These are phyloP conservation scores for Chlorella variabilis DNA, from an alignment of 163 green algal species.

Conservation along the genomic window DNA sequence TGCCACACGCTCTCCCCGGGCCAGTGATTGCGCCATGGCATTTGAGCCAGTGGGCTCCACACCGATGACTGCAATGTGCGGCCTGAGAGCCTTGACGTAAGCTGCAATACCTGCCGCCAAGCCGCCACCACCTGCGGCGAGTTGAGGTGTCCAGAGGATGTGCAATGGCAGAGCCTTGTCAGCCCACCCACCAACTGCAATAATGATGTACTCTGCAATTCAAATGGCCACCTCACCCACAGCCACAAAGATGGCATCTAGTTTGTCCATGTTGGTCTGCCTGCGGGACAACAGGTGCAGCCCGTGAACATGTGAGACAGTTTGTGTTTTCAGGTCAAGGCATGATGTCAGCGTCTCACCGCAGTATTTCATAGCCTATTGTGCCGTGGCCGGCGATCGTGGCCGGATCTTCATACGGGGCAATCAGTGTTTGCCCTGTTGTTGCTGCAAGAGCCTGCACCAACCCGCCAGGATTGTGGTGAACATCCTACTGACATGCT, in stretches of 20 bases:
- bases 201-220: too few relatives aligned
- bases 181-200: too few relatives aligned
- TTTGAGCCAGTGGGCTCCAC: conserved; percentile 97
- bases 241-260: conserved; percentile 96
- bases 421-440: conserved; percentile 82
- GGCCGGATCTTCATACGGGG: conserved; percentile 94
- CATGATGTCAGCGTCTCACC: too few relatives aligned
- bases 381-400: conserved; percentile 97
- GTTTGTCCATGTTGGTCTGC: conserved; percentile 66
- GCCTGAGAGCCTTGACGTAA: conserved; percentile 92
- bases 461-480: too few relatives aligned
- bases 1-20: conserved; percentile 74
- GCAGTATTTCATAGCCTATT: conserved; percentile 93
- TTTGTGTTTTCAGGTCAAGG: too few relatives aligned
- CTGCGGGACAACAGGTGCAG: background rate
- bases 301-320: too few relatives aligned
- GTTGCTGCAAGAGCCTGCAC: conserved; percentile 49
- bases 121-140: conserved; percentile 90
- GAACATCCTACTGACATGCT: too few relatives aligned
- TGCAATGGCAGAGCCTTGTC: too few relatives aligned
- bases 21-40: conserved; percentile 91
- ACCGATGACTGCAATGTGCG: conserved; percentile 92
- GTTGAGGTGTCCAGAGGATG: too few relatives aligned
- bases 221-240: conserved; percentile 50
- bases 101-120: conserved; percentile 94